These are phyloP conservation scores for Diplodia mutila DNA, from an alignment of 2,329 filamentous ascomycete species.

Conservation along the genomic window DNA sequence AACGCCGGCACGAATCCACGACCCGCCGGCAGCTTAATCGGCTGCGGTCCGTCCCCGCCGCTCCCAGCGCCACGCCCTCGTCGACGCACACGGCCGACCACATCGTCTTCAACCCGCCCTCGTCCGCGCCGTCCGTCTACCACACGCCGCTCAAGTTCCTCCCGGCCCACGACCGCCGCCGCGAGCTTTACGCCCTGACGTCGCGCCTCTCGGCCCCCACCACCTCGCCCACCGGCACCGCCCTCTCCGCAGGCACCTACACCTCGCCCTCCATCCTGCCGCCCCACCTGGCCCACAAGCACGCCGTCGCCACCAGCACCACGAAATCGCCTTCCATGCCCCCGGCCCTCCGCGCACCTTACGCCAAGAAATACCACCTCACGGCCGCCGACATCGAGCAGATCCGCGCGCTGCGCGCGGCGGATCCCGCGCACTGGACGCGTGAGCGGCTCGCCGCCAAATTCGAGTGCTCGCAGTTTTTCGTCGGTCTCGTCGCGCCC, in stretches of 20 bases:
- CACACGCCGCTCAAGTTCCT: constrained; percentile 69
- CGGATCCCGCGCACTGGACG: constrained; percentile 64
- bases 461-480: constrained; percentile 66
- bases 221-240: constrained; percentile 37
- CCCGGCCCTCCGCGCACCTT: constrained; percentile 53
- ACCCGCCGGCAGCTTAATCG: constrained; percentile 15
- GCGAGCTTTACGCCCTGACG: constrained; percentile 49
- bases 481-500: constrained; percentile 63
- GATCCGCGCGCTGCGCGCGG: constrained; percentile 59
- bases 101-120: constrained; percentile 69
- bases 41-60: constrained; percentile 7
- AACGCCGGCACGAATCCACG: constrained; percentile 21
- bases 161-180: constrained; percentile 60
- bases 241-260: constrained; percentile 20
- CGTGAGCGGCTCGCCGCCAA: constrained; percentile 62
- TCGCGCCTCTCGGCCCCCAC: constrained; percentile 29
- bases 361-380: constrained; percentile 66
- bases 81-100: constrained; percentile 48
- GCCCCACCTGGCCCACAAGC: constrained; percentile 3
- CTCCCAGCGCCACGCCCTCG: constrained; percentile 9
- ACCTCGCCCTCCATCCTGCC: constrained; percentile 30
- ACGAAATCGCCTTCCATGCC: constrained; percentile 48
- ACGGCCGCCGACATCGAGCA: constrained; percentile 60
- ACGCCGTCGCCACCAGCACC: constrained; percentile 32
- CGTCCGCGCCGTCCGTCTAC: constrained; percentile 64